Evolutionary conservation across 2,329 filamentous ascomycete genomes (phyloP), one percentile per base, ranked within the genome.

Genomic region (Pseudogymnoascus sp.): DNA sequence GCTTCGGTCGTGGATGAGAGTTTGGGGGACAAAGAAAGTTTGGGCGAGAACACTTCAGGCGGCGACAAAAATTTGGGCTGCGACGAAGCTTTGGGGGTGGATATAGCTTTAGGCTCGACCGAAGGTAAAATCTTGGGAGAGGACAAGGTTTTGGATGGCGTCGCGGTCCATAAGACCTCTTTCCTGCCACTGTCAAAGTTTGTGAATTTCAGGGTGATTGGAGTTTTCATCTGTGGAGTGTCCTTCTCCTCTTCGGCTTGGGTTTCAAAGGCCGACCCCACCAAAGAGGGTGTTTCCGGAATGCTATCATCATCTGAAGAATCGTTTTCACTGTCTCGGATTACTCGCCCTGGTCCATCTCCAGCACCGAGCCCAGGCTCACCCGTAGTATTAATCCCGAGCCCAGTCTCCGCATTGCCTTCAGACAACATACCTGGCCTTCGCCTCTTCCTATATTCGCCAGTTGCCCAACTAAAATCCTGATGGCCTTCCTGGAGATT

Each of bases 391-490:
- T 29, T 51, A 10, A 31, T 14, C 23, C 10, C 51, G 3, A 34
- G 10, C 5, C 12, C 51, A 4, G n/a, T 12, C 29, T 34, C 51
- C 1, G 2, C 16, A 4, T 18, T 36, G 10, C 29, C 29, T 34
- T 57, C 51, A 4, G 29, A 21, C 11, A 4, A 6, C 29, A 57
- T 36, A 14, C 51, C 51, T 1, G 45, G 29, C 2, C 29, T 61
- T 18, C 36, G 40, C 34, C 37, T 34, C n/a, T 64, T 64, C 26
- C 29, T 37, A 5, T 26, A 39, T 39, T 64, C 59, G 1, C 63
- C 63, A 31, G 63, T 64, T 26, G 39, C 26, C 63, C 63, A 64
- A 29, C 60, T 62, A 12, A 64, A 64, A 31, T 34, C 39, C 18
- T 37, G 14, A 26, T 64, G 63, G 26, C 21, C 39, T 29, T 64